Evolutionary conservation across 352 stramenopile genomes (phyloP).

Genomic region (Globisporangium splendens): DNA sequence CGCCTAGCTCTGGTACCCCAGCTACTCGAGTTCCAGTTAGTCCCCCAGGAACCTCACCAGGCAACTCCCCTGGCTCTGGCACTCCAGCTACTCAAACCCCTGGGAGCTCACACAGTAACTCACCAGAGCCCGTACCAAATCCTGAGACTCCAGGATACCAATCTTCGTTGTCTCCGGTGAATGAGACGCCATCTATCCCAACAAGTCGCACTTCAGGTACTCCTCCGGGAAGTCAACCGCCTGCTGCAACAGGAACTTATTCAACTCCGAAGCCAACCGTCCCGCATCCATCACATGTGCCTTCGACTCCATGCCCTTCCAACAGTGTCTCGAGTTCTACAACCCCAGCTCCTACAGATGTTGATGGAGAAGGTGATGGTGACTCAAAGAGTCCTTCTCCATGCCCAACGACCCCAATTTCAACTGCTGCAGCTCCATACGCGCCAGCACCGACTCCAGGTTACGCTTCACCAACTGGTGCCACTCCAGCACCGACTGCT

Average conservation of each 20-base stretch:
- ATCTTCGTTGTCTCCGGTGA: background rate
- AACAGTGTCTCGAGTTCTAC: background rate
- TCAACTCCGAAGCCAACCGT: background rate
- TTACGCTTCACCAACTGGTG: too few relatives aligned
- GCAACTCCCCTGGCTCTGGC: background rate
- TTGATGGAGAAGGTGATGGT: background rate
- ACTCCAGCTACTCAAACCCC: background rate
- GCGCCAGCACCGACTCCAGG: background rate
- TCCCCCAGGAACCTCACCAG: too few relatives aligned
- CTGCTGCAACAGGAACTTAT: background rate
- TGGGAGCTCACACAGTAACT: background rate
- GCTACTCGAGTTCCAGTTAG: too few relatives aligned
- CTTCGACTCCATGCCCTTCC: background rate
- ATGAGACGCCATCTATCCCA: background rate
- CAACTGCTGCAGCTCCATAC: background rate
- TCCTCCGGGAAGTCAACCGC: background rate
- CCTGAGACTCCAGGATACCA: too few relatives aligned
- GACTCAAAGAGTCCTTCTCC: background rate
- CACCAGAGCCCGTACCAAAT: too few relatives aligned
- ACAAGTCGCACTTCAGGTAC: background rate
- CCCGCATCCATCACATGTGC: background rate
- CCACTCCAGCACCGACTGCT: too few relatives aligned
- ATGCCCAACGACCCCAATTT: too few relatives aligned
- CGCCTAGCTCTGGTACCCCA: too few relatives aligned
- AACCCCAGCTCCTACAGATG: background rate